phyloP scores from a whole-genome alignment of 495 filamentous ascomycete species.

The Clavariopsis aquatica region DNA sequence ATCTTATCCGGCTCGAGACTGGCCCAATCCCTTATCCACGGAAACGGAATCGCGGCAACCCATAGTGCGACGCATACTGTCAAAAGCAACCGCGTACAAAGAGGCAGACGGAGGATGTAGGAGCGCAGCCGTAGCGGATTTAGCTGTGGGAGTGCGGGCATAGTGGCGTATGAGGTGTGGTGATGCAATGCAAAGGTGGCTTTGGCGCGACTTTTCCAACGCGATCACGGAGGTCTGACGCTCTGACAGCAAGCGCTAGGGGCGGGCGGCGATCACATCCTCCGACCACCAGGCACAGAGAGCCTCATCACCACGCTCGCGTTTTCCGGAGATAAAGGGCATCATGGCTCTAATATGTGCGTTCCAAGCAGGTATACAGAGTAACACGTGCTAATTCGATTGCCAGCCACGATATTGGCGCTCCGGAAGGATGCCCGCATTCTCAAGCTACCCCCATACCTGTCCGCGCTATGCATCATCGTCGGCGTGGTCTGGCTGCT shows the following conservation, averaged over 20 bases:
- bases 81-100: conserved; percentile 78
- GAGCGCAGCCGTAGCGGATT: conserved; percentile 50
- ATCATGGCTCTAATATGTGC: conserved; percentile 36
- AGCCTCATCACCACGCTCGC: conserved; percentile 20
- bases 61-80: conserved; percentile 68
- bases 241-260: not conserved
- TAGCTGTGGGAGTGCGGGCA: conserved; percentile 42
- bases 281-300: conserved; percentile 8
- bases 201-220: conserved; percentile 9
- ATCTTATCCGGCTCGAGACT: conserved; percentile 76
- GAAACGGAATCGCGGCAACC: conserved; percentile 57
- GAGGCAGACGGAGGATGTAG: conserved; percentile 81
- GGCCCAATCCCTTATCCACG: conserved; percentile 74
- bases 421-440: conserved; percentile 68
- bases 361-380: not conserved
- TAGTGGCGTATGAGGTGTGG: conserved; percentile 13
- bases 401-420: conserved; percentile 40
- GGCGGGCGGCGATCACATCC: not conserved
- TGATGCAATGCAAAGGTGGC: conserved; percentile 12
- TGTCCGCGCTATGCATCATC: conserved; percentile 84
- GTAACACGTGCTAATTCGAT: not conserved
- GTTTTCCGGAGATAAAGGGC: not conserved
- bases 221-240: conserved; percentile 4
- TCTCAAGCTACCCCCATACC: conserved; percentile 72
- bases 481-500: conserved; percentile 91